phyloP scores from a whole-genome alignment of 805 yeast genomes.

The Cyberlindnera meyerae region DNA sequence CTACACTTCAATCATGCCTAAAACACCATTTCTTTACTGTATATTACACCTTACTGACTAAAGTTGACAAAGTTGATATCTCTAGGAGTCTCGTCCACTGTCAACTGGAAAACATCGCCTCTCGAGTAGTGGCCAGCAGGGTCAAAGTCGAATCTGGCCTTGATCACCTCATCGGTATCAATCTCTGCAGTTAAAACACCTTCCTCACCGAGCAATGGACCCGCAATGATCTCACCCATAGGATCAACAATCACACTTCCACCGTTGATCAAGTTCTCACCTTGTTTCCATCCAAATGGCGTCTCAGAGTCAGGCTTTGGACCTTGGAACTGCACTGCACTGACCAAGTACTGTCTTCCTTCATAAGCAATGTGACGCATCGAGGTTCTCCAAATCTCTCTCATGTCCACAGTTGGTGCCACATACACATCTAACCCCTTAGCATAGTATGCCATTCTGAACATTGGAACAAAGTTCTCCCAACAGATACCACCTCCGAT shows the following conservation, averaged over 20 bases:
- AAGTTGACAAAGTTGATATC: conserved; percentile 18
- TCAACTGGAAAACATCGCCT: conserved; percentile 38
- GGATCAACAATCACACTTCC: conserved; percentile 38
- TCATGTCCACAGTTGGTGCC: conserved; percentile 42
- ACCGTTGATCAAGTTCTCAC: conserved; percentile 35
- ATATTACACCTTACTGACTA: no score
- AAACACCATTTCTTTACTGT: no score
- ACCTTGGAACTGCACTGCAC: conserved; percentile 38
- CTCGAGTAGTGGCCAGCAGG: conserved; percentile 40
- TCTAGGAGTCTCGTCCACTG: conserved; percentile 34
- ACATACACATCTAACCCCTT: conserved; percentile 39
- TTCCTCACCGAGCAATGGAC: conserved; percentile 37
- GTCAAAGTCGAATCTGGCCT: conserved; percentile 40
- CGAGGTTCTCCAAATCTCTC: conserved; percentile 39
- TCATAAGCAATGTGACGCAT: conserved; percentile 40
- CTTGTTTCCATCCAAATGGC: conserved; percentile 29
- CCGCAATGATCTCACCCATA: conserved; percentile 39
- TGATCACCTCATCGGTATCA: conserved; percentile 32
- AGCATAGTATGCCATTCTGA: conserved; percentile 37
- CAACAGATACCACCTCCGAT: conserved; percentile 46
- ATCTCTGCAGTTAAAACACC: conserved; percentile 38
- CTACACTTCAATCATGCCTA: no score
- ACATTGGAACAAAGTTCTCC: conserved; percentile 41
- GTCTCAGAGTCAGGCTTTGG: conserved; percentile 26
- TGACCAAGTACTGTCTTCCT: conserved; percentile 36